Conservation (phyloP, 2,329 filamentous ascomycete species). For the Paraphaeosphaeria sporulosa region DNA sequence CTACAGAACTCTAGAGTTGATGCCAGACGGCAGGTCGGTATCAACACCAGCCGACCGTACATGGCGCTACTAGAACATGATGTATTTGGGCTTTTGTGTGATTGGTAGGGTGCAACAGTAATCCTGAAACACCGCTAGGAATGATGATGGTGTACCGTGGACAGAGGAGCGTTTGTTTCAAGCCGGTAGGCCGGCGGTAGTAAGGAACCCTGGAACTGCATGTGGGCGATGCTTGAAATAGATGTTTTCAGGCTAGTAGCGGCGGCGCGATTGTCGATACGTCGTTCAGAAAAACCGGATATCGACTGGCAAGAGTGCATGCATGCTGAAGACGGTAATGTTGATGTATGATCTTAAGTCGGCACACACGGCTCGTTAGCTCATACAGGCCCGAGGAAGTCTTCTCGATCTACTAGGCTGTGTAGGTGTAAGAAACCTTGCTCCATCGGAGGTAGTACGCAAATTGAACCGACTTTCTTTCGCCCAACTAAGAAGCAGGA, state of each 20-base stretch:
- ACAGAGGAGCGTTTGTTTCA: neutral
- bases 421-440: neutral
- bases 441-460: neutral
- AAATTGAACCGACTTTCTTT: neutral
- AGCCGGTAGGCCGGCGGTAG: neutral
- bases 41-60: neutral
- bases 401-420: neutral
- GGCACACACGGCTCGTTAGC: neutral
- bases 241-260: neutral
- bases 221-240: neutral
- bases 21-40: constrained; percentile 1
- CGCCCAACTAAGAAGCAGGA: neutral
- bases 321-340: neutral
- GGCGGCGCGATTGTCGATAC: neutral
- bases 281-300: neutral
- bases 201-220: neutral
- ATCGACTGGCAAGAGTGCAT: neutral
- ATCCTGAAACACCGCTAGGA: neutral
- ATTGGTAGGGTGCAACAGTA: neutral
- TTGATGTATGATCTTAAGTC: neutral
- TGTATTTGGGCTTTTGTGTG: neutral
- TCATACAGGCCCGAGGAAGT: neutral
- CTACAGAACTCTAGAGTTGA: neutral
- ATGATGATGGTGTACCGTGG: neutral
- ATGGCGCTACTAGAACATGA: neutral